Base-by-base conservation (phyloP, 805 yeast genomes). In the Metschnikowia aberdeeniae region DNA sequence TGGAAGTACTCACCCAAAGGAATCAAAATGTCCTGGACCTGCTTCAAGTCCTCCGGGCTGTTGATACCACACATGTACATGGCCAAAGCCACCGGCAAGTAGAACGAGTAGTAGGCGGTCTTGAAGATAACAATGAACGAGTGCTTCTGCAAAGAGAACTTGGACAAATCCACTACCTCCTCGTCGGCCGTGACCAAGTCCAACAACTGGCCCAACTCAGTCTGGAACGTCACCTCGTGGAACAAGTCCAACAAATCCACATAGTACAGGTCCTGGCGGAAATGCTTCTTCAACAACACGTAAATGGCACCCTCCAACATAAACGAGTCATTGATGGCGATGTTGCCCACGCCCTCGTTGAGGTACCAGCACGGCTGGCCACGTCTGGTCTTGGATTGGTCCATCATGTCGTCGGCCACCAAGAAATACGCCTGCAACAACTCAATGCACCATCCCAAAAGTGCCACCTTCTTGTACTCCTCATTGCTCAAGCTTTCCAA, bases 361-460 rank as follows among this genome's bases (percentile, higher is more conserved):
- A 76, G 81, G 75, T 89, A 93, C 99, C 99, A 93, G 70, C 99
- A 93, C 54, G 97, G 93, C 70, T 92, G 97, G 49, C 97, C 99
- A 67, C 99, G 84, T 77, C 99, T 86, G 34, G 99, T 93, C 66
- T 88, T 85, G 29, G 96, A 86, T 56, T 82, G 81, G 67, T 93
- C 99, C 99, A 93, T 93, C 82, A 93, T 93, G 65, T 93, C 99
- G 66, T 93, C 99, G 28, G 98, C 95, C 46, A 93, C 98, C 59
- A 93, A 77, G 76, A 93, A 93, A 66, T 88, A 93, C 1, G 97
- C 98, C 71, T 92, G 99, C 56, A 92, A 75, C 54, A 93, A 76
- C 72, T 93, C 99, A 56, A 93, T 81, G 57, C 89, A 77, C 99
- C 99, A 93, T 19, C 99, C 99, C 54, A 93, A 76, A 40, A 90